phyloP scores from a whole-genome alignment of 2,329 filamentous ascomycete genomes.

The Aureobasidium vineae region DNA sequence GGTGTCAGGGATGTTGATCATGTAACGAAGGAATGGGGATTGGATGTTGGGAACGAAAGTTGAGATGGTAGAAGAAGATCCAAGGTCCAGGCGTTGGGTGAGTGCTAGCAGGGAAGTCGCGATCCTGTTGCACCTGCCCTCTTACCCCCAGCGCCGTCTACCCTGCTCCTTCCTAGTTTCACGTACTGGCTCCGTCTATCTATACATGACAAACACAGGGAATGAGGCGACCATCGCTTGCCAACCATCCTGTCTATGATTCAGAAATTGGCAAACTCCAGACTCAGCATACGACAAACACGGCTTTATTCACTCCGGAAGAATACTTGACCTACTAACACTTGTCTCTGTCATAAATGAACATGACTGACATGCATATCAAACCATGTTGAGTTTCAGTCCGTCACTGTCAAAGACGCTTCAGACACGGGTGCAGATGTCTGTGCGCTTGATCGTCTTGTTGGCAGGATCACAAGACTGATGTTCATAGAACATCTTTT shows the following conservation, averaged over 20 bases:
- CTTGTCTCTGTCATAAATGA: not conserved
- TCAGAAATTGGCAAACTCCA: not conserved
- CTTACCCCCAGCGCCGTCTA: not conserved
- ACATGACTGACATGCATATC: not conserved
- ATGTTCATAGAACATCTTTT: not conserved
- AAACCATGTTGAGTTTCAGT: not conserved
- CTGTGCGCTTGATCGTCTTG: not conserved
- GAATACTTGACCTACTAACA: not conserved
- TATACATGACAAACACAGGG: not conserved
- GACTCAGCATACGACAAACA: constrained; percentile 2
- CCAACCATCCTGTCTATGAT: not conserved
- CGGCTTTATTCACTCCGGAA: not conserved
- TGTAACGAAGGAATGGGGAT: constrained; percentile 11
- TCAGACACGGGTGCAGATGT: not conserved
- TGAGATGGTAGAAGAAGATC: no score
- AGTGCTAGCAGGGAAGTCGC: constrained; percentile 1
- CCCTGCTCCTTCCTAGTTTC: not conserved
- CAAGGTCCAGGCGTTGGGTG: not conserved
- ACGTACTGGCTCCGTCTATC: not conserved
- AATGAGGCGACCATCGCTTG: constrained; percentile 4
- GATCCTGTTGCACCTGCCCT: constrained; percentile 1
- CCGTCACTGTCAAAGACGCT: not conserved
- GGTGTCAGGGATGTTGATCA: constrained; percentile 5
- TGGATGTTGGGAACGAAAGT: not conserved
- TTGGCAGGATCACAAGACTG: not conserved